phyloP scores from a whole-genome alignment of 805 yeast species.

The Wickerhamomyces pijperi region DNA sequence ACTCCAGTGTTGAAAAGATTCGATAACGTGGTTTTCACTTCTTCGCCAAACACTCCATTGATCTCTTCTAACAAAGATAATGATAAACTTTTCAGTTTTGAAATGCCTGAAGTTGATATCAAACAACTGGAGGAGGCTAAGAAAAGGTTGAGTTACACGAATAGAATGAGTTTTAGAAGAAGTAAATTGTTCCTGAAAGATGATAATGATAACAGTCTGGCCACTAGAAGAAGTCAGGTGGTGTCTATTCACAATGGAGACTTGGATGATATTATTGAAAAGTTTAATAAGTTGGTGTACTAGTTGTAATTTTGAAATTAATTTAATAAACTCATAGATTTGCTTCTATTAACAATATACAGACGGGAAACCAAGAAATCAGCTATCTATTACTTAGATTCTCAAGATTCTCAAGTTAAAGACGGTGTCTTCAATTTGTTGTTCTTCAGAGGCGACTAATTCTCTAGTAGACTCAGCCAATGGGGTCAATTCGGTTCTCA shows the following conservation, averaged over 20 bases:
- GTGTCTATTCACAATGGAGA: not conserved
- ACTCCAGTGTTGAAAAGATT: not conserved
- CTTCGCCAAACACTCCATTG: not conserved
- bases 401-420: constrained; percentile 70
- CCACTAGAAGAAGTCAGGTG: not conserved
- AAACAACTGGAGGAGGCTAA: not conserved
- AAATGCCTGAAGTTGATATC: too few relatives aligned
- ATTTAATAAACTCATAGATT: not conserved
- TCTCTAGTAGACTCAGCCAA: constrained; percentile 31
- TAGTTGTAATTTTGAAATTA: not conserved
- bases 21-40: not conserved
- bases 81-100: too few relatives aligned
- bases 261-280: not conserved
- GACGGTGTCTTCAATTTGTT: constrained; percentile 66
- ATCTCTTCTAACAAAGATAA: not conserved
- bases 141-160: not conserved
- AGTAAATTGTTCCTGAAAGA: not conserved
- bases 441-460: constrained; percentile 82
- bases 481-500: constrained; percentile 43
- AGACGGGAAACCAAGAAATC: too few relatives aligned
- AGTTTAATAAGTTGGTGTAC: not conserved
- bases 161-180: not conserved
- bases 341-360: not conserved
- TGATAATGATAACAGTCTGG: too few relatives aligned
- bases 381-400: constrained; percentile 36